phyloP scores from a whole-genome alignment of 805 yeast genomes.

The Ogataea pilisensis region DNA sequence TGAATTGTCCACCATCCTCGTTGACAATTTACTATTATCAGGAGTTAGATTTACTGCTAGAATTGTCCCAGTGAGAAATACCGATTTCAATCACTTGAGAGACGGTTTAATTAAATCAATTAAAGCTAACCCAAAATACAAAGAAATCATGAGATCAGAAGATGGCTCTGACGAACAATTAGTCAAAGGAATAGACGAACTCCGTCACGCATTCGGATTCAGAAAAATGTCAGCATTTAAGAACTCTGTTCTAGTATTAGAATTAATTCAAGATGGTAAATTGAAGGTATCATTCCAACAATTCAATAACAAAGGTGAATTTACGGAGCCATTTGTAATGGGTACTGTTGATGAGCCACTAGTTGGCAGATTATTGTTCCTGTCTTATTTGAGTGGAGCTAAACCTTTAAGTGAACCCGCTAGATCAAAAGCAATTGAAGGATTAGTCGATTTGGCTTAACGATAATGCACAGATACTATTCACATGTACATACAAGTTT shows the following conservation, averaged over 20 bases:
- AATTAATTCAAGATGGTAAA: conserved; percentile 44
- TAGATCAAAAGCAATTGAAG: conserved; percentile 20
- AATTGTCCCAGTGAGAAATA: conserved; percentile 82
- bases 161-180: conserved; percentile 34
- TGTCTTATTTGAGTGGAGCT: conserved; percentile 70
- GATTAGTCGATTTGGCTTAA: conserved; percentile 15
- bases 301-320: conserved; percentile 32
- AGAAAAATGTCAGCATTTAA: conserved; percentile 71
- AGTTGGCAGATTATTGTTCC: conserved; percentile 61
- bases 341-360: conserved; percentile 63
- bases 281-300: conserved; percentile 42
- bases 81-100: conserved; percentile 83
- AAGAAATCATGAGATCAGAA: conserved; percentile 40
- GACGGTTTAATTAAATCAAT: conserved; percentile 87
- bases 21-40: conserved; percentile 53
- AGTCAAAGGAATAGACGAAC: conserved; percentile 54
- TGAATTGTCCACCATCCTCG: conserved; percentile 45
- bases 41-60: conserved; percentile 65
- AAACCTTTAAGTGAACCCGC: conserved; percentile 53
- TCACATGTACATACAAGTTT: too few relatives aligned
- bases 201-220: conserved; percentile 54
- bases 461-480: too few relatives aligned
- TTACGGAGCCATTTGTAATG: conserved; percentile 31
- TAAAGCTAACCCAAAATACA: conserved; percentile 60
- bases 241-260: conserved; percentile 62